Evolutionary conservation across 768 basidiomycete species (phyloP).

Genomic region (Hypholoma sublateritium): DNA sequence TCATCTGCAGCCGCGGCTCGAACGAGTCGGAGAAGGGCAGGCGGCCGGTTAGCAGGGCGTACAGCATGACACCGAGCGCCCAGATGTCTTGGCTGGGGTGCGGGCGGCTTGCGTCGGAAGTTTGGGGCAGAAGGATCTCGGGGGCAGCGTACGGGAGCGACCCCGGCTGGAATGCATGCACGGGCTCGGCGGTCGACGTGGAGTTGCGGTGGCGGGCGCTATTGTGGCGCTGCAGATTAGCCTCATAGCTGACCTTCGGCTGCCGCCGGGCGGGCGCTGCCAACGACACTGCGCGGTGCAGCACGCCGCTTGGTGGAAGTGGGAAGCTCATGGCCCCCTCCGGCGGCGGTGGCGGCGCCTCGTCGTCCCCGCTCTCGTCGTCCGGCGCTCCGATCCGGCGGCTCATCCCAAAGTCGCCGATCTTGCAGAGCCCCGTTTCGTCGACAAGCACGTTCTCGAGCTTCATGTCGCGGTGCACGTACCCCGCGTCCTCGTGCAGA

Average conservation of each 20-base stretch:
- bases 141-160: constrained; percentile 91
- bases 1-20: constrained; percentile 89
- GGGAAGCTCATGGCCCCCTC: constrained; percentile 9
- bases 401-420: constrained; percentile 84
- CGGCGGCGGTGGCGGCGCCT: constrained; percentile 11
- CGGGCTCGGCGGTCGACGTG: constrained; percentile 30
- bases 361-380: constrained; percentile 32
- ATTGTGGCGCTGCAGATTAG: constrained; percentile 34
- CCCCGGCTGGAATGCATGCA: constrained; percentile 59
- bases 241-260: constrained; percentile 20
- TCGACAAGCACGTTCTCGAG: constrained; percentile 95
- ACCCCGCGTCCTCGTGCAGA: constrained; percentile 71
- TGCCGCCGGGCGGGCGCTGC: constrained; percentile 28
- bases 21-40: constrained; percentile 89
- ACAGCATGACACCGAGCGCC: constrained; percentile 91
- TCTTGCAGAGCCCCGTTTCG: constrained; percentile 82
- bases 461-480: constrained; percentile 94
- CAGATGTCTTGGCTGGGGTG: constrained; percentile 90
- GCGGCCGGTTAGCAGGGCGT: constrained; percentile 79
- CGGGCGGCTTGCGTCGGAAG: constrained; percentile 36
- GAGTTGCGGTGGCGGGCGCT: constrained; percentile 53
- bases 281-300: constrained; percentile 43
- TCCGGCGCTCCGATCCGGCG: constrained; percentile 54
- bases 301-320: constrained; percentile 8
- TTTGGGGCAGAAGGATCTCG: constrained; percentile 73